Evolutionary conservation across 495 filamentous ascomycete species (phyloP).

Genomic region (Tricharina praecox): DNA sequence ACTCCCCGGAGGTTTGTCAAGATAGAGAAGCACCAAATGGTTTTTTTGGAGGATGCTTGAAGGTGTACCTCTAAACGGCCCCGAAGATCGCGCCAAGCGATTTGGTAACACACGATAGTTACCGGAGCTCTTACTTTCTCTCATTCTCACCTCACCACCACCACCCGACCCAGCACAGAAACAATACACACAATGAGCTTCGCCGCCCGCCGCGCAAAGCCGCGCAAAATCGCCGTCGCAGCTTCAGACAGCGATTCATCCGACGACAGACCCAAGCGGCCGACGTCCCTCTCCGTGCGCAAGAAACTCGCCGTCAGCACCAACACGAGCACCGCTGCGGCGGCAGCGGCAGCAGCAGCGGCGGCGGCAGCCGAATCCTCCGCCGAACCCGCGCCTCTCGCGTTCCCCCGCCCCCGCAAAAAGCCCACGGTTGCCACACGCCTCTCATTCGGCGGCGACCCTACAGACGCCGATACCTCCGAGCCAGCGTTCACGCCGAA

Average conservation of each 20-base stretch:
- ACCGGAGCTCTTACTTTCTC: no score
- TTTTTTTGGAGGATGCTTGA: no score
- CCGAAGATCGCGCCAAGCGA: no score
- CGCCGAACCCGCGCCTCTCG: no score
- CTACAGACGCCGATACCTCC: constrained; percentile 37
- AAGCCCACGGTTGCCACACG: constrained; percentile 32
- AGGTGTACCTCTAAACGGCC: no score
- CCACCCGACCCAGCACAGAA: background rate
- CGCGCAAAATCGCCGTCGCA: constrained; percentile 28
- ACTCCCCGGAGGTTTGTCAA: no score
- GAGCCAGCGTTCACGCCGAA: constrained; percentile 48
- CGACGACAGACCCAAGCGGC: background rate
- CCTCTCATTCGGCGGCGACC: constrained; percentile 57
- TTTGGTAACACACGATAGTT: no score
- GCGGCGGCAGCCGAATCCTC: no score
- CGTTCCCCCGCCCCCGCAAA: constrained; percentile 42
- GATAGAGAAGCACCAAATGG: no score
- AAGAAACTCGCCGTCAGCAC: background rate
- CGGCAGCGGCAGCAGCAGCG: no score
- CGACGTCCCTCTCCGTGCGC: background rate
- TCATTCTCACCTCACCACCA: no score
- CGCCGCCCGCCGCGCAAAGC: constrained; percentile 18
- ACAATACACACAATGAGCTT: background rate
- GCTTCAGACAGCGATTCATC: background rate
- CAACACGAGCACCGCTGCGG: no score